phyloP scores from a whole-genome alignment of 768 basidiomycete genomes.

The Rossbeevera mucosa region DNA sequence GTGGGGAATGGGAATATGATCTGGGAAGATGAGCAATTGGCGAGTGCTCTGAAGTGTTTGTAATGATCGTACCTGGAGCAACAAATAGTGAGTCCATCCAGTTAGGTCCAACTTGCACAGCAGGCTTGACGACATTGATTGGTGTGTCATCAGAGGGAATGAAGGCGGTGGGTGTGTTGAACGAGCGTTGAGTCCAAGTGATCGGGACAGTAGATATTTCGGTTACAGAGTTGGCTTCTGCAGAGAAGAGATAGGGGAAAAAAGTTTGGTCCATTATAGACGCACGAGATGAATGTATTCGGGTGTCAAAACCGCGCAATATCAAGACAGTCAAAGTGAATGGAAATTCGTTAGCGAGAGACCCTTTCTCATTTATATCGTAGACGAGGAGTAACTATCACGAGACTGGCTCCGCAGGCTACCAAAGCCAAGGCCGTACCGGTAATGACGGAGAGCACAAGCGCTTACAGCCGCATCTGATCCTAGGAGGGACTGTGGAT shows the following conservation, averaged over 20 bases:
- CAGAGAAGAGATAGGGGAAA: background rate
- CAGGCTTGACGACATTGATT: background rate
- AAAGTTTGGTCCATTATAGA: background rate
- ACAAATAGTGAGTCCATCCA: background rate
- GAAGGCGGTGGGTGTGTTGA: background rate
- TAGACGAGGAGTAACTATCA: background rate
- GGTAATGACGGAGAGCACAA: background rate
- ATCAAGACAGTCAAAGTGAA: background rate
- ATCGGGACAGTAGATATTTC: background rate
- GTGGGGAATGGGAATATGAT: background rate
- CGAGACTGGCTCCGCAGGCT: background rate
- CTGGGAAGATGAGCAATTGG: constrained; percentile 1
- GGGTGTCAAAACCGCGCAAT: background rate
- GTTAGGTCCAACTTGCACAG: background rate
- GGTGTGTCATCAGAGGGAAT: background rate
- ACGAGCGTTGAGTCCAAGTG: background rate
- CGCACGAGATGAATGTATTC: background rate
- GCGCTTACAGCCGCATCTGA: background rate
- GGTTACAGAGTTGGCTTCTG: background rate
- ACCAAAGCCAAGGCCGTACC: background rate
- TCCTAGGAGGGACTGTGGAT: background rate
- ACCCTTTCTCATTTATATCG: background rate
- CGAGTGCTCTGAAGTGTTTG: background rate
- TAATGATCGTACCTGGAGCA: background rate
- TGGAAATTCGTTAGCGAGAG: background rate